Evolutionary conservation across 2,329 filamentous ascomycete genomes (phyloP).

Genomic region (Dactylellina haptotyla): DNA sequence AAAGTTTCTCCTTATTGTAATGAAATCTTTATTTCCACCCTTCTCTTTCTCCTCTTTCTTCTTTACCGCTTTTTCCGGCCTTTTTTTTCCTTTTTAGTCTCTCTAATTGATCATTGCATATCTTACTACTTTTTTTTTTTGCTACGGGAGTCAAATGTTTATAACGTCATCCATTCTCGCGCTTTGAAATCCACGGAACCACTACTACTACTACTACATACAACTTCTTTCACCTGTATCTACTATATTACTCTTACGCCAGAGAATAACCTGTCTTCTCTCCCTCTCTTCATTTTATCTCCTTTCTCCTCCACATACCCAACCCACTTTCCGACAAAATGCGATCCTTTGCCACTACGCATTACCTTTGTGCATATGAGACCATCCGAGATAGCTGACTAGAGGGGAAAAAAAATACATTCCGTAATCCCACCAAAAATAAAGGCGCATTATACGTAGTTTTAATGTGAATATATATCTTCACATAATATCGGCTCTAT

Average conservation of each 20-base stretch:
- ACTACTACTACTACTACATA: not conserved
- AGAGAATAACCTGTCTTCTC: slow-evolving; percentile 1
- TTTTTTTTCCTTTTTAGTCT: slow-evolving; percentile 13
- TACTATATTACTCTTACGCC: slow-evolving; percentile 27
- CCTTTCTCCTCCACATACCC: not conserved
- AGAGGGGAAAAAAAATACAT: not conserved
- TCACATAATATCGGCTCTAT: not conserved
- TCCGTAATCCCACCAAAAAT: not conserved
- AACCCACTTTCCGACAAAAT: too few species aligned
- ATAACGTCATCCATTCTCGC: slow-evolving; percentile 35
- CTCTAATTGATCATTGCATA: too few species aligned
- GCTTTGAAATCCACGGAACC: slow-evolving; percentile 29
- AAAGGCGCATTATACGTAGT: not conserved
- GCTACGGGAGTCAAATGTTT: slow-evolving; percentile 52
- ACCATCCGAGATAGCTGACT: not conserved
- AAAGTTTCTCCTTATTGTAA: slow-evolving; percentile 39
- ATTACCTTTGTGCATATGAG: not conserved
- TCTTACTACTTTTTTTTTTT: slow-evolving; percentile 26
- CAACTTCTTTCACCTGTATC: slow-evolving; percentile 40
- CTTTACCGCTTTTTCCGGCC: slow-evolving; percentile 3
- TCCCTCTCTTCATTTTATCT: not conserved
- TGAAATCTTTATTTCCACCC: slow-evolving; percentile 18
- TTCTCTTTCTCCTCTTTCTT: slow-evolving; percentile 12
- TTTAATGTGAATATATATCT: not conserved
- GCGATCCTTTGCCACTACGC: too few species aligned